Evolutionary conservation across 1,284 basidiomycete species (phyloP), one percentile per base, ranked within the genome.

Genomic region (Nidula niveotomentosa): DNA sequence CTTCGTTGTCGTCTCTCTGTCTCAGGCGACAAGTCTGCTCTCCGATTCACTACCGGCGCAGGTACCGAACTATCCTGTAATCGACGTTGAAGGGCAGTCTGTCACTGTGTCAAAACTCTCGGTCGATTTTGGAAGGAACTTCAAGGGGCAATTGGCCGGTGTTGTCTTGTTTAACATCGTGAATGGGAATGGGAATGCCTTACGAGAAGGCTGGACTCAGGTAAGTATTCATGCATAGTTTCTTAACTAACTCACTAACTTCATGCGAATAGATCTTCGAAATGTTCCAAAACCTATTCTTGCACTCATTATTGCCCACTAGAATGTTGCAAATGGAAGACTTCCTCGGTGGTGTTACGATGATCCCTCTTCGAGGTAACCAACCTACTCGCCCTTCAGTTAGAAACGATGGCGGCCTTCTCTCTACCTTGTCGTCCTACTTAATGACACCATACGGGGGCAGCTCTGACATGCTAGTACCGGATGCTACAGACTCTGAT

Each of bases 91-190:
- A 63, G 89, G 88, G 2, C 91, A 96, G 60, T 82, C 84, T 5
- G 75, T 98, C 56, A 97, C 94, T 0, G 90, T 99, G 18, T 98
- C 95, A 2, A 90, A 92, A 8, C 73, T 99, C 49, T 95, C 96
- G 0, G 88, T 98, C 53, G 90, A 88, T 60, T 99, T 99, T 65
- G 97, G 97, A 41, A 93, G 90, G 49, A 95, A 96, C 70, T 93
- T 98, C 76, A 94, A 96, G 69, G 91, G 93, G 7, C 97, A 99
- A 67, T 79, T 99, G 17, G 97, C 97, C 49, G 95, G 96, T 9
- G 96, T 99, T 8, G 94, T 99, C 3, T 73, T 99, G 36, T 99
- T 99, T 76, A 97, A 96, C 56, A 98, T 99, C 53, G 94, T 97
- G 13, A 98, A 98, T 64, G 93, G 95, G 7, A 96, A 98, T 69